Evolutionary conservation across 495 filamentous ascomycete genomes (phyloP).

Genomic region (Aspergillus ellipticus): DNA sequence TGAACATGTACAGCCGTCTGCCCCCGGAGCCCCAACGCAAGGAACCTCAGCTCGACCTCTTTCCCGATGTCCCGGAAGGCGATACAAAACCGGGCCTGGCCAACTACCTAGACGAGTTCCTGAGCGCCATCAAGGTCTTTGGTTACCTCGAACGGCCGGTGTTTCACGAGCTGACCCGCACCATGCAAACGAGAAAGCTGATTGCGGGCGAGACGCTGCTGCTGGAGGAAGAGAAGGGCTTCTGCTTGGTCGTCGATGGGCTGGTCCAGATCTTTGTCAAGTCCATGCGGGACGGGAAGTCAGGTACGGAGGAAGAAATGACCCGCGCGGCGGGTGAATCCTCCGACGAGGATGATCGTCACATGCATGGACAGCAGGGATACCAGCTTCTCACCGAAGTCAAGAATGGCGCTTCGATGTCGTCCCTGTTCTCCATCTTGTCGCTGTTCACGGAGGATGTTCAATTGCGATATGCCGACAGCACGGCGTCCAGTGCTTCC

Average conservation of each 20-base stretch:
- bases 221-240: slow-evolving; percentile 95
- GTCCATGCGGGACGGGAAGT: slow-evolving; percentile 60
- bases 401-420: slow-evolving; percentile 98
- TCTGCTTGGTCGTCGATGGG: slow-evolving; percentile 95
- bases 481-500: slow-evolving; percentile 39
- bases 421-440: slow-evolving; percentile 93
- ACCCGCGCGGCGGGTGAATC: slow-evolving; percentile 28
- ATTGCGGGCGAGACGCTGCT: slow-evolving; percentile 93
- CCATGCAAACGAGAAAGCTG: slow-evolving; percentile 95
- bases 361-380: slow-evolving; percentile 60
- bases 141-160: slow-evolving; percentile 94
- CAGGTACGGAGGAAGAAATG: slow-evolving; percentile 21
- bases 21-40: slow-evolving; percentile 94
- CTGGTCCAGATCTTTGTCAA: slow-evolving; percentile 98
- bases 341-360: slow-evolving; percentile 65
- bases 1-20: slow-evolving; percentile 92
- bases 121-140: slow-evolving; percentile 99
- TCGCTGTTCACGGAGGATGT: slow-evolving; percentile 96
- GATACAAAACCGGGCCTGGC: slow-evolving; percentile 86
- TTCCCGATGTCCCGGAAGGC: slow-evolving; percentile 86
- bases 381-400: slow-evolving; percentile 97
- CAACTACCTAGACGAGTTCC: slow-evolving; percentile 95
- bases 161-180: slow-evolving; percentile 94
- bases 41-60: slow-evolving; percentile 90
- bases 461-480: slow-evolving; percentile 60